Conservation (phyloP, 345 rosid species). For the Eucalyptus virginea region DNA sequence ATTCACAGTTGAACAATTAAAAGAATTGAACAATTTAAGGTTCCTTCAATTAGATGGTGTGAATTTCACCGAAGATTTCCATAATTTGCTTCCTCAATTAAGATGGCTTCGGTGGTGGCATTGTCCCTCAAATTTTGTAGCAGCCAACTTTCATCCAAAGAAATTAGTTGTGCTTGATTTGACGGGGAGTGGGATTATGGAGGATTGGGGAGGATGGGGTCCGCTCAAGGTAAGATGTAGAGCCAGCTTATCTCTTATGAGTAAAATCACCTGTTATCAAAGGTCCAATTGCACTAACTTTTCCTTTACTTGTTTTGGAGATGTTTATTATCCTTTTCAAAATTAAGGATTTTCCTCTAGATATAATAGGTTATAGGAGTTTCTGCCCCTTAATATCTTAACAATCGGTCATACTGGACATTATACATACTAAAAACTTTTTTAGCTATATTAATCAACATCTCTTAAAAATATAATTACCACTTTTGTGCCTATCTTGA, state of each 20-base stretch:
- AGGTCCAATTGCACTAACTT: background rate
- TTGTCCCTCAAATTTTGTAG: background rate
- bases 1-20: background rate
- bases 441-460: background rate
- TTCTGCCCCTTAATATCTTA: background rate
- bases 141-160: background rate
- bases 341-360: background rate
- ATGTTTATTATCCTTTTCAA: background rate
- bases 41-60: background rate
- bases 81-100: background rate
- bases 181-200: fast-evolving
- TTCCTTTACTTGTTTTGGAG: background rate
- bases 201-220: background rate
- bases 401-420: background rate
- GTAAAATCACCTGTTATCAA: fast-evolving
- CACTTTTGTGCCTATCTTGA: background rate
- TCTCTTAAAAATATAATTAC: background rate
- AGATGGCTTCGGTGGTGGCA: background rate
- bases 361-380: background rate
- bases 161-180: background rate
- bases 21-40: background rate
- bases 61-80: background rate
- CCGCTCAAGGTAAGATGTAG: background rate
- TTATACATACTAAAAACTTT: background rate
- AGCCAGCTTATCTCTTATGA: fast-evolving